A percentile compares a stretch with the other conserved stretches of the same genome.
These are phyloP conservation scores for Chrysanthemum seticuspe DNA, from an alignment of 129 eudicot species.

Conservation along the genomic window DNA sequence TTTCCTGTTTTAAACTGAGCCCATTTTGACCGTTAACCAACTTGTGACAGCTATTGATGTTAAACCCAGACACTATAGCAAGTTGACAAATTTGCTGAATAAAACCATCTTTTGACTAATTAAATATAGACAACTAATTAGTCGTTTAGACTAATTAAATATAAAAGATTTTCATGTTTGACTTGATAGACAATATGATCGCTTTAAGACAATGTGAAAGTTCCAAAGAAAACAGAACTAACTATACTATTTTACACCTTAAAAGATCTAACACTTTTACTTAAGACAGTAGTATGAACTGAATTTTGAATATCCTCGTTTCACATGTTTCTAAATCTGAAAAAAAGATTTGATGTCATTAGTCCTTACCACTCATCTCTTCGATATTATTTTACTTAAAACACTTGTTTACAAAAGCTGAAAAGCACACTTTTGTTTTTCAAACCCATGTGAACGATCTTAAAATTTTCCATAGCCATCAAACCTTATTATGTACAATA, in stretches of 20 bases:
- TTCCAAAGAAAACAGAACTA: too few species aligned
- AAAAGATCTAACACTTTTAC: too few species aligned
- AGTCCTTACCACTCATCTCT: slow-evolving; percentile 1
- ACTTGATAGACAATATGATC: too few species aligned
- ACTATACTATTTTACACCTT: too few species aligned
- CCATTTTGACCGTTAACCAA: neutral
- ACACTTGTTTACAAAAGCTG: neutral
- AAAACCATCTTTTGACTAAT: neutral
- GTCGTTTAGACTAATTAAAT: too few species aligned
- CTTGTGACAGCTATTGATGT: neutral
- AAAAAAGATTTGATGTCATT: slow-evolving; percentile 15
- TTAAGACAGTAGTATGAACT: neutral
- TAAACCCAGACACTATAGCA: neutral
- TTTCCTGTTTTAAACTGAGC: too few species aligned
- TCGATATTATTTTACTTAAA: neutral
- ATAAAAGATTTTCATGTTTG: too few species aligned
- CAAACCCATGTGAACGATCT: slow-evolving; percentile 16
- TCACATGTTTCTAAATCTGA: slow-evolving; percentile 8
- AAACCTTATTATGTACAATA: neutral
- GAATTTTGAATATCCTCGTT: slow-evolving; percentile 4
- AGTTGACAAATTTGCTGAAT: neutral
- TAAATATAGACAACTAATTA: neutral
- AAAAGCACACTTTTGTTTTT: neutral
- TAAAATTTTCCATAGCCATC: neutral
- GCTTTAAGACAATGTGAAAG: too few species aligned